These are phyloP conservation scores for Petrea volubilis DNA, from an alignment of 257 asterid genomes.

Conservation along the genomic window DNA sequence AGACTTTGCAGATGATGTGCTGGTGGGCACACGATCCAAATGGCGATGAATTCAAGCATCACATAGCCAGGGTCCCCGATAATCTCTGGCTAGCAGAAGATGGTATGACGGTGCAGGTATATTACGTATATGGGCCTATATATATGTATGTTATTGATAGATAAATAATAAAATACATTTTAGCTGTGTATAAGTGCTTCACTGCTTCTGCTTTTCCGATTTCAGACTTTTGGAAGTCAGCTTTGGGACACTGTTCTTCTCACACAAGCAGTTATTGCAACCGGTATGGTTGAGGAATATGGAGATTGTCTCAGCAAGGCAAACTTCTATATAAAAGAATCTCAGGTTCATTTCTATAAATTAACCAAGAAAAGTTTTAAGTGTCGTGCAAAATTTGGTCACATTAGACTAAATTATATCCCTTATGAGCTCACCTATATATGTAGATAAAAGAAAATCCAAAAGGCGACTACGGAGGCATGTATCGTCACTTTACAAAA, in stretches of 20 bases:
- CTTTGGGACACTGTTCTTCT: slow-evolving; percentile 68
- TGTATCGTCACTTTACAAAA: slow-evolving; percentile 78
- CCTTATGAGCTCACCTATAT: no score
- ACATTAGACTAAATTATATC: not conserved
- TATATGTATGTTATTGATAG: no score
- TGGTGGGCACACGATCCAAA: slow-evolving; percentile 80
- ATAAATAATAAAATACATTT: not conserved
- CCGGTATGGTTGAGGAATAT: slow-evolving; percentile 77
- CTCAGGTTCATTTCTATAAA: slow-evolving; percentile 49
- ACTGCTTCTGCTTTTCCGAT: no score
- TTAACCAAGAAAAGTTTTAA: no score
- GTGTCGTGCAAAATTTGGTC: not conserved
- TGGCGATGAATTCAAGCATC: slow-evolving; percentile 66
- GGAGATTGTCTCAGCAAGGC: slow-evolving; percentile 75
- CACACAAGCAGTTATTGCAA: slow-evolving; percentile 69
- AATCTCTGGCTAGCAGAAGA: slow-evolving; percentile 88
- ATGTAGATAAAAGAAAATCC: slow-evolving; percentile 61
- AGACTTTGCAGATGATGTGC: slow-evolving; percentile 86
- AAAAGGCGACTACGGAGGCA: slow-evolving; percentile 49
- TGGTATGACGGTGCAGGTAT: slow-evolving; percentile 87
- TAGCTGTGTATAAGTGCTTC: no score
- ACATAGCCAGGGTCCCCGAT: slow-evolving; percentile 78
- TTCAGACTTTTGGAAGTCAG: slow-evolving; percentile 81
- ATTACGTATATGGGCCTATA: not conserved
- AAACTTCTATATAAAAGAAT: slow-evolving; percentile 68